Base-by-base conservation (phyloP, 2,329 filamentous ascomycete genomes). In the Zymoseptoria pseudotritici region DNA sequence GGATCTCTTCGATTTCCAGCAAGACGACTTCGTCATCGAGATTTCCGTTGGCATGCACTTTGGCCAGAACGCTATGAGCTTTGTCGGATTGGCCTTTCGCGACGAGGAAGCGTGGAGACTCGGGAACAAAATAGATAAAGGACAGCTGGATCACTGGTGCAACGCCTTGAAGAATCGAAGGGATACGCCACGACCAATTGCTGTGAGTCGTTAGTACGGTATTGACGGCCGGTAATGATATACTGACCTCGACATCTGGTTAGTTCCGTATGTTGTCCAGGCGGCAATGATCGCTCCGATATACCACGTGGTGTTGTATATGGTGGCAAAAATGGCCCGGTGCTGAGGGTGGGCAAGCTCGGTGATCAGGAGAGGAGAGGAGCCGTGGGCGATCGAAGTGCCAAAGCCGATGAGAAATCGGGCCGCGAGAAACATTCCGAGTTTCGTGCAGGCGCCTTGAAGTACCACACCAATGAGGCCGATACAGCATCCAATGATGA, bases 71-170 rank as follows among this genome's bases (percentile, higher is more conserved):
- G 0, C 73, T 72, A 17, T 74, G 77, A 0, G 83, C 83, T 65
- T 84, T 75, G 4, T 82, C 77, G 1, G 70, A 61, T 21, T 76
- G 75, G 31, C 82, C 81, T 61, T 82, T 77, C 42, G 78, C 77
- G 51, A 85, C 76, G 26, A 85, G 70, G 79, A 80, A 86, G 46
- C 85, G 78, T 1, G 85, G 85, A 0, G 79, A 83, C 63, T 87
- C 85, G 0, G 84, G 84, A 4, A 84, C 76, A 55, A 83, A 79
- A 63, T 74, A 76, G 55, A 80, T 71, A 57, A 79, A 76, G 9
- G 71, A 58, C 19, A 83, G 74, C 62, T 81, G 76, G 69, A 74
- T 67, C 13, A 77, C 61, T 13, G 78, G 78, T 11, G 77, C 79
- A 4, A 79, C 61, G 51, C 78, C 77, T 67, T 85, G 83, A 1